Evolutionary conservation across 768 basidiomycete species (phyloP).

Genomic region (Lactarius sp.): DNA sequence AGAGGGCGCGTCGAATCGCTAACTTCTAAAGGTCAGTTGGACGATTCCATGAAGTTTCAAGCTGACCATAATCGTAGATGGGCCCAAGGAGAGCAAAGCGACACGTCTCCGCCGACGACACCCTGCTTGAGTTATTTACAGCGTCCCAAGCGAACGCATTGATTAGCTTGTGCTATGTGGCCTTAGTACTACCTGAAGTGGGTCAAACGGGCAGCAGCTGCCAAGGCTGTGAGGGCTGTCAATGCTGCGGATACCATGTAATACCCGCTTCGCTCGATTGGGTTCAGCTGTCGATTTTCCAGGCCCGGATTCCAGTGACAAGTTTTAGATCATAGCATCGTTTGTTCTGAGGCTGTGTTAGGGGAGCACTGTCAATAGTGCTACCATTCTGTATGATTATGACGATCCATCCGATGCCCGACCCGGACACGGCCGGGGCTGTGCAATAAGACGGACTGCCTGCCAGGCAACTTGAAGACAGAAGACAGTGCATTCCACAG

Average conservation of each 20-base stretch:
- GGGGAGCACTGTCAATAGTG: too few relatives aligned
- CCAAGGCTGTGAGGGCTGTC: background rate
- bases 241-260: background rate
- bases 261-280: background rate
- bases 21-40: constrained; percentile 8
- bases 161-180: background rate
- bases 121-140: constrained; percentile 10
- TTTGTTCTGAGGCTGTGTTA: background rate
- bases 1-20: constrained; percentile 6
- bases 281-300: background rate
- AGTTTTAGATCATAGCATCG: background rate
- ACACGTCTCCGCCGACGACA: constrained; percentile 8
- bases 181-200: background rate
- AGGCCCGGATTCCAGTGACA: background rate
- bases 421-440: too few relatives aligned
- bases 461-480: background rate
- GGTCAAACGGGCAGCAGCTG: too few relatives aligned
- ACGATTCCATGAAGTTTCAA: background rate
- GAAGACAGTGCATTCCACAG: background rate
- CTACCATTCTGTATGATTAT: too few relatives aligned
- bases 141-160: background rate
- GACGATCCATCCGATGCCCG: too few relatives aligned
- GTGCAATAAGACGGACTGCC: too few relatives aligned
- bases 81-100: constrained; percentile 4
- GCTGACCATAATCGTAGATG: constrained; percentile 1